Evolutionary conservation across 768 basidiomycete species (phyloP).

Genomic region (Podaxis sp.): DNA sequence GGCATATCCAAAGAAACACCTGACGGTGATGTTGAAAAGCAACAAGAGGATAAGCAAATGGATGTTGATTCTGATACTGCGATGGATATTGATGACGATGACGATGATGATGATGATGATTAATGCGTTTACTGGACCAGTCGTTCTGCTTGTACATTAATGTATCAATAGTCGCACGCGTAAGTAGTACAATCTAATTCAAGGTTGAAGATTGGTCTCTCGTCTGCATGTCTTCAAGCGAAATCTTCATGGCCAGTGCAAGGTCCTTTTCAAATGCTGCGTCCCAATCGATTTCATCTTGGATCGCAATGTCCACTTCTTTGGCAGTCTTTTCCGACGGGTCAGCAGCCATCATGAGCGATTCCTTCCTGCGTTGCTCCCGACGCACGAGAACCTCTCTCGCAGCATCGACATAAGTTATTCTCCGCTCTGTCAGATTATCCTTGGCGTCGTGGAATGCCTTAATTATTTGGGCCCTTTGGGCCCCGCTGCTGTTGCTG

Average conservation of each 20-base stretch:
- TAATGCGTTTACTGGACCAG: not conserved
- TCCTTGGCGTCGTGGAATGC: constrained; percentile 35
- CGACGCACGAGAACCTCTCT: constrained; percentile 21
- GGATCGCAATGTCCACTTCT: not conserved
- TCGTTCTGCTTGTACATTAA: constrained; percentile 2
- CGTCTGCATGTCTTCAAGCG: constrained; percentile 11
- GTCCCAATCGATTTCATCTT: constrained; percentile 11
- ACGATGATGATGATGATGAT: not conserved
- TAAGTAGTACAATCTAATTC: not conserved
- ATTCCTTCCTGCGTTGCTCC: not conserved
- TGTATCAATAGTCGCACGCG: not conserved
- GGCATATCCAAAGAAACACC: not conserved
- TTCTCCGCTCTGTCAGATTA: constrained; percentile 30
- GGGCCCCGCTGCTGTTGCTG: constrained; percentile 28
- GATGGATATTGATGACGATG: constrained; percentile 26
- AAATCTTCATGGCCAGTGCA: constrained; percentile 15
- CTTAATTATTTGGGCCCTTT: constrained; percentile 32
- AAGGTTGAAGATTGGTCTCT: not conserved
- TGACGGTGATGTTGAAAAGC: not conserved
- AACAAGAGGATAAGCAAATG: not conserved
- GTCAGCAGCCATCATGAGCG: not conserved
- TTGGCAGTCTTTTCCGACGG: not conserved
- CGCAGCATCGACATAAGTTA: constrained; percentile 30
- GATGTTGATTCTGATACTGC: constrained; percentile 14
- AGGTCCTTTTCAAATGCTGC: constrained; percentile 1